Conservation (phyloP, 2,329 filamentous ascomycete genomes). For the Fusarium pseudocircinatum region DNA sequence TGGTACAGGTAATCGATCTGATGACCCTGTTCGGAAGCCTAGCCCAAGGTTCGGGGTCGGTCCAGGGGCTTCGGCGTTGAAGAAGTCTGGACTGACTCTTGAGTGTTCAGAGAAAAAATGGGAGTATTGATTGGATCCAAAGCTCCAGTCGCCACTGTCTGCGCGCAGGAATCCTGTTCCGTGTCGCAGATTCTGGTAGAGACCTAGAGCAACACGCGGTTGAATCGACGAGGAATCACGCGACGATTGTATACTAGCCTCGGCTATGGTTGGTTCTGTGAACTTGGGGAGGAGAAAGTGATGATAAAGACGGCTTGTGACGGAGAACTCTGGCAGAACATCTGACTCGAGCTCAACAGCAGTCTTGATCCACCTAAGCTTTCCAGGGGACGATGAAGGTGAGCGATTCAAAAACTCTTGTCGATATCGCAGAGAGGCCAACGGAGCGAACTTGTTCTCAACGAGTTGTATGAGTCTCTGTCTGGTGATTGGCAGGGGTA, state of each 20-base stretch:
- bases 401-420: conserved; percentile 51
- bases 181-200: conserved; percentile 46
- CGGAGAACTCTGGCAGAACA: conserved; percentile 50
- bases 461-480: conserved; percentile 51
- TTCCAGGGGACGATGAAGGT: conserved; percentile 14
- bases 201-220: conserved; percentile 47
- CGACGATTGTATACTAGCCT: conserved; percentile 47
- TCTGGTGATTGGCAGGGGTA: conserved; percentile 49
- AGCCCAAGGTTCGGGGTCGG: conserved; percentile 53
- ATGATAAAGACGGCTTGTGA: conserved; percentile 51
- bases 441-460: conserved; percentile 51
- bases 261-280: conserved; percentile 49
- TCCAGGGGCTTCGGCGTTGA: conserved; percentile 44
- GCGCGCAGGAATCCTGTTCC: conserved; percentile 52
- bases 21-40: conserved; percentile 49
- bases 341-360: conserved; percentile 44
- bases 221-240: conserved; percentile 26
- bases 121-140: conserved; percentile 43
- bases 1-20: conserved; percentile 11
- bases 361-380: conserved; percentile 39
- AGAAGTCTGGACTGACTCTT: conserved; percentile 43
- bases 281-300: conserved; percentile 43
- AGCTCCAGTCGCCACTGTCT: conserved; percentile 55
- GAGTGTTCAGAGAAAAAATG: conserved; percentile 48
- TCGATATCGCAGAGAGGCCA: conserved; percentile 50